phyloP scores from a whole-genome alignment of 352 stramenopile species.

The Pythium dissimile region DNA sequence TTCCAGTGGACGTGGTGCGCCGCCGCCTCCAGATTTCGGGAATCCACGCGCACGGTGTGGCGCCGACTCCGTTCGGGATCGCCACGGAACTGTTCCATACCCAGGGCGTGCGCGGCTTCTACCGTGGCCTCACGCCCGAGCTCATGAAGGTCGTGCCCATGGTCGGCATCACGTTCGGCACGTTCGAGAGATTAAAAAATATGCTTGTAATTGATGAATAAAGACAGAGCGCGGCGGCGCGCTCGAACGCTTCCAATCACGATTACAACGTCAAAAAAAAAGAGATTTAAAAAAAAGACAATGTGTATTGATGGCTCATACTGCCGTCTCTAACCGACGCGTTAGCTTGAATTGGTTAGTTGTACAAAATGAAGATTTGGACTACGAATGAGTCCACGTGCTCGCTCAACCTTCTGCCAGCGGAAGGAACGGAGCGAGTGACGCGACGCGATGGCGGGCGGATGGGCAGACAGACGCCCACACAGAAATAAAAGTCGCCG shows the following conservation, averaged over 20 bases:
- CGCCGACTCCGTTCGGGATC: conserved; percentile 71
- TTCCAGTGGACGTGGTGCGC: conserved; percentile 94
- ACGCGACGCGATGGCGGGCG: not conserved
- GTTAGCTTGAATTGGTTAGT: not conserved
- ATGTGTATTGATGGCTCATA: not conserved
- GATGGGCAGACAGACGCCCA: not conserved
- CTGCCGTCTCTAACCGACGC: not conserved
- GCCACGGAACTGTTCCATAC: conserved; percentile 61
- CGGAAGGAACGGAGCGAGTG: conserved; percentile 2
- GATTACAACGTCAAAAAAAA: not conserved
- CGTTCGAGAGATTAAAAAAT: conserved; percentile 94
- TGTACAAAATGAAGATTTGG: conserved; percentile 1
- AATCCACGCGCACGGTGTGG: conserved; percentile 77
- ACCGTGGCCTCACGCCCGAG: conserved; percentile 90
- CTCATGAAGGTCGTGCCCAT: conserved; percentile 97
- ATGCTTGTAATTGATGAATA: conserved; percentile 82
- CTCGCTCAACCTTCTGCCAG: conserved; percentile 11
- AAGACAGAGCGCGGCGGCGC: conserved; percentile 7
- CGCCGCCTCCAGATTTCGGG: conserved; percentile 93
- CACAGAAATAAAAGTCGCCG: not conserved
- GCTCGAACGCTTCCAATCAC: not conserved
- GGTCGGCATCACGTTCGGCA: conserved; percentile 95
- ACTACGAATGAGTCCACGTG: not conserved
- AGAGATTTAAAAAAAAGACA: not conserved
- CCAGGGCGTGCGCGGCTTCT: conserved; percentile 80